Evolutionary conservation across 192 early-diverging fungal genomes (phyloP), one percentile per base, ranked within the genome.

Genomic region (Coemansia umbellata): DNA sequence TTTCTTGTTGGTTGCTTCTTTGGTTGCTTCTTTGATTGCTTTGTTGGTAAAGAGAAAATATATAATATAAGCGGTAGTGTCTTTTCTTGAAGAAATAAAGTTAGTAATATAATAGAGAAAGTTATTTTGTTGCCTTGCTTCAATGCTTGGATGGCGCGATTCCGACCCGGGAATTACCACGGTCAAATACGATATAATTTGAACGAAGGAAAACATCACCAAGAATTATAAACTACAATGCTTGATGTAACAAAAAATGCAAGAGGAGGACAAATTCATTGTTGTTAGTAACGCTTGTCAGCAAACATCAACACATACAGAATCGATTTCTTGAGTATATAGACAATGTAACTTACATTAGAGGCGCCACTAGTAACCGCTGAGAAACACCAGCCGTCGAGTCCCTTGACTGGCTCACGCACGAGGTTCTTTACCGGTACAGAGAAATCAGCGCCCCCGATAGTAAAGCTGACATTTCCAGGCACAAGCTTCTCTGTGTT

Each of bases 141-240:
- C 22, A 63, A 61, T 75, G 72, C 37, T 69, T 75, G 28, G 72
- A 75, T 15, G 78, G 83, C 13, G 84, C 83, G 65, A 85, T 80
- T 15, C 81, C 81, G 11, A 87, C 74, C 14, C 67, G 63, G n/a
- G 74, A 60, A 11, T 74, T 62, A 23, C 75, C 78, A 14, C 84
- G 83, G 24, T 85, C 78, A 60, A 83, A 87, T 22, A 83, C 80
- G 15, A 81, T 72, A 55, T 86, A 86, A 61, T 81, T 81, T 37
- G 84, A 83, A 54, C 82, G 81, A 44, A 88, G 61, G 62, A 86
- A 88, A 13, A 82, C 64, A 58, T 85, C 84, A 33, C 86, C 86
- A 21, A 88, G 62, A 44, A 88, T 88, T 18, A 72, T 63, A 60
- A 68, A 71, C 65, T 74, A 74, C 55, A 42, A 15, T 43, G 1